These are phyloP conservation scores for Fusarium devonianum DNA, from an alignment of 2,329 filamentous ascomycete species.

Conservation along the genomic window DNA sequence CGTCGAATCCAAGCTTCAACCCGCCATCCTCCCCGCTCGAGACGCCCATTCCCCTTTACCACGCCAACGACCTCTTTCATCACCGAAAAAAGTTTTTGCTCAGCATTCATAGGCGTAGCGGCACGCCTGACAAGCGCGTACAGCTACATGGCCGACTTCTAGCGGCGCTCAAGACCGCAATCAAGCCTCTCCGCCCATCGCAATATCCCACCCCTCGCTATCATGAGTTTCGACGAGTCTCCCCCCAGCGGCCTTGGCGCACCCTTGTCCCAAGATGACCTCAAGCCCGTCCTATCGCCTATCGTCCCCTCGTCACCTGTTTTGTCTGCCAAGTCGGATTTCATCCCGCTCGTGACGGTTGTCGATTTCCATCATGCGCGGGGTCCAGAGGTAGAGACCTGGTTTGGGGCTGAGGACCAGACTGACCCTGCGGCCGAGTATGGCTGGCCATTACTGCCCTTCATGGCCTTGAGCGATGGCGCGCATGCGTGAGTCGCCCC, in stretches of 20 bases:
- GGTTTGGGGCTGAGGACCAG: constrained; percentile 80
- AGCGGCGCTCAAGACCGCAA: constrained; percentile 22
- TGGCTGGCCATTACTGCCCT: constrained; percentile 90
- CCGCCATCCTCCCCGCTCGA: neutral
- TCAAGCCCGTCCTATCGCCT: constrained; percentile 44
- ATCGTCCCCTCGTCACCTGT: constrained; percentile 44
- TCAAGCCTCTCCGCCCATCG: constrained; percentile 3
- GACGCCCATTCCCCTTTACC: constrained; percentile 18
- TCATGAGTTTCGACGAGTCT: constrained; percentile 44
- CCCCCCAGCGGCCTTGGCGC: constrained; percentile 32
- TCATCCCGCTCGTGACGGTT: constrained; percentile 76
- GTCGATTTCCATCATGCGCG: constrained; percentile 86
- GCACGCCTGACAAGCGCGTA: constrained; percentile 14
- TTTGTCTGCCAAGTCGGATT: constrained; percentile 49
- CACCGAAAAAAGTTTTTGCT: too few relatives aligned
- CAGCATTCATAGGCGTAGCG: constrained; percentile 1
- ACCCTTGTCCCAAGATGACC: constrained; percentile 34
- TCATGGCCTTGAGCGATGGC: constrained; percentile 96
- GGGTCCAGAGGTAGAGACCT: constrained; percentile 92
- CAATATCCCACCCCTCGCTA: constrained; percentile 2
- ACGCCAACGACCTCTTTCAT: constrained; percentile 19
- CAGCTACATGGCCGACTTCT: constrained; percentile 35
- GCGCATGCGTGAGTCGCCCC: constrained; percentile 82
- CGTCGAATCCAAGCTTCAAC: constrained; percentile 16
- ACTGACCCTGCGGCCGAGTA: constrained; percentile 81